Evolutionary conservation across 2,329 filamentous ascomycete genomes (phyloP).

Genomic region (Sporothrix variecibatus): DNA sequence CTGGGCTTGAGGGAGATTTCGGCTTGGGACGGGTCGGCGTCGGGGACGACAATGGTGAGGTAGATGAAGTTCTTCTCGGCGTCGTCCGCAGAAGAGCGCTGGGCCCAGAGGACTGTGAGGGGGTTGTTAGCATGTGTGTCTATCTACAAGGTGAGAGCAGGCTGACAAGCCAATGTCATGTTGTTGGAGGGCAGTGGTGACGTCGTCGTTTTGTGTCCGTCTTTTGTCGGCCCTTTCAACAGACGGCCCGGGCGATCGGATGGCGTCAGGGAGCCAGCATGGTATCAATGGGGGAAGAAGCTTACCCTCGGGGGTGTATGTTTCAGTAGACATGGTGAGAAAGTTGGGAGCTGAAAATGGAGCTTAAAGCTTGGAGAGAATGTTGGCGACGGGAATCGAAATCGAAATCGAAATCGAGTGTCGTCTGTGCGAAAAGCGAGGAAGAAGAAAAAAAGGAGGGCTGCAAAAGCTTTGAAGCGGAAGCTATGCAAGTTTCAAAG

Average conservation of each 20-base stretch:
- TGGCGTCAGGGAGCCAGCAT: background rate
- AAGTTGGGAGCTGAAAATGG: background rate
- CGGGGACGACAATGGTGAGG: conserved; percentile 85
- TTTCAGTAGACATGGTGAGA: conserved; percentile 36
- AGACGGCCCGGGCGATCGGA: too few relatives aligned
- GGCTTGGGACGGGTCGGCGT: conserved; percentile 73
- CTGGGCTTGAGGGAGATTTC: conserved; percentile 82
- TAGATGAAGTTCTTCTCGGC: conserved; percentile 91
- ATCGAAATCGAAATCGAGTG: background rate
- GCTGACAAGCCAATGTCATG: background rate
- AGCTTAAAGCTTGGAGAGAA: background rate
- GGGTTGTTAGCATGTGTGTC: background rate
- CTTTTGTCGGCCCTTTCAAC: background rate
- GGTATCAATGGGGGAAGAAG: background rate
- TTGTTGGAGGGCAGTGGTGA: background rate
- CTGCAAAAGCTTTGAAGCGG: background rate
- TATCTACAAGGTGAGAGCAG: background rate
- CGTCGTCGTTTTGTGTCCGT: background rate
- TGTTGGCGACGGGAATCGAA: background rate
- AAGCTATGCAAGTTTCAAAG: background rate
- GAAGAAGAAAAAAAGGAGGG: background rate
- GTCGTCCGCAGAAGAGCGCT: conserved; percentile 83
- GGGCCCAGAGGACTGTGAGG: conserved; percentile 85
- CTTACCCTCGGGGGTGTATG: conserved; percentile 46
- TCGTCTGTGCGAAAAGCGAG: background rate